phyloP scores from a whole-genome alignment of 768 basidiomycete species.

The Panaeolus papilionaceus region DNA sequence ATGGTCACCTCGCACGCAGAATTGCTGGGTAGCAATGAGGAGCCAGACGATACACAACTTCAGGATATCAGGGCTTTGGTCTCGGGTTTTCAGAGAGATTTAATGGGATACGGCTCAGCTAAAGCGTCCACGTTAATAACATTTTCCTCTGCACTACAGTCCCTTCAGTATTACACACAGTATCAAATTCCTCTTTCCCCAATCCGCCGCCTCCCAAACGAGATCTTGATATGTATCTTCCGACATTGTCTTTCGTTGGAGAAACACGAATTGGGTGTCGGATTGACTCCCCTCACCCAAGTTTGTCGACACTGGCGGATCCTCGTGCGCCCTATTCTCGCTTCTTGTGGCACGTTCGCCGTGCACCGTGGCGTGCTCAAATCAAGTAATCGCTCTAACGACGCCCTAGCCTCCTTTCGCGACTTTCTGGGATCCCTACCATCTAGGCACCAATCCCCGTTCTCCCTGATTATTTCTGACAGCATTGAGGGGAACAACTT shows the following conservation, averaged over 20 bases:
- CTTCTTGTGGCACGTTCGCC: neutral
- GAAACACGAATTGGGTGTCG: neutral
- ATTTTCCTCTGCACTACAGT: neutral
- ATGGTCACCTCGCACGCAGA: neutral
- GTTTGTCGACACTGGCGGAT: neutral
- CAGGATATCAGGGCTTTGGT: neutral
- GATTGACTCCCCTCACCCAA: neutral
- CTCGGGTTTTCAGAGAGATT: neutral
- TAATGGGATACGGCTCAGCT: neutral
- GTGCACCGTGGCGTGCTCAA: neutral
- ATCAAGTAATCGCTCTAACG: neutral
- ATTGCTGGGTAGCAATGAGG: neutral
- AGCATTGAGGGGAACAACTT: neutral
- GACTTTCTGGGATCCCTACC: neutral
- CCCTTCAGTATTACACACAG: neutral
- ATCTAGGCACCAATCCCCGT: neutral
- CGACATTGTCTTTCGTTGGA: neutral
- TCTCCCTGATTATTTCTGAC: neutral
- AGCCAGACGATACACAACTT: neutral
- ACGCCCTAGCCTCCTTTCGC: neutral
- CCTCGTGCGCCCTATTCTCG: neutral
- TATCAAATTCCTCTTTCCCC: neutral
- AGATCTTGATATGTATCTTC: neutral
- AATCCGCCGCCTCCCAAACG: neutral
- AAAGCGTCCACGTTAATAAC: neutral